Conservation (phyloP, 1,284 basidiomycete genomes). For the Porogramme epimiltina region DNA sequence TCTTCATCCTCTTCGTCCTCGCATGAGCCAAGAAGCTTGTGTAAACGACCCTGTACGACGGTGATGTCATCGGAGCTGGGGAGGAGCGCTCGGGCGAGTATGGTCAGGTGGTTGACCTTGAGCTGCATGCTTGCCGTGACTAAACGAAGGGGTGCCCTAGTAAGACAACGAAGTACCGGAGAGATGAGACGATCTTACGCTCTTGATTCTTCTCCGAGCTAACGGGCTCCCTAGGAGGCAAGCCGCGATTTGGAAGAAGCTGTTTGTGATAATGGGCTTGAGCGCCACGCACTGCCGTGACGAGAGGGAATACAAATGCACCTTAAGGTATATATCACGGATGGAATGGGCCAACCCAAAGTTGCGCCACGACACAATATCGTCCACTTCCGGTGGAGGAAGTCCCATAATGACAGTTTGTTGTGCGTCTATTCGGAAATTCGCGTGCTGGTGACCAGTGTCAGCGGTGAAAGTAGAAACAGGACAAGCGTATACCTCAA, state of each 20-base stretch:
- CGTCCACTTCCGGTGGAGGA: slow-evolving; percentile 42
- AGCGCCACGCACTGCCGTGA: neutral
- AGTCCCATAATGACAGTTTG: slow-evolving; percentile 50
- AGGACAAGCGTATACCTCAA: slow-evolving; percentile 38
- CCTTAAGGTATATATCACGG: slow-evolving; percentile 38
- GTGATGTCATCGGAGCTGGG: slow-evolving; percentile 24
- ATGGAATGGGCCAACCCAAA: slow-evolving; percentile 48
- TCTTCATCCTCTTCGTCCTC: slow-evolving; percentile 4
- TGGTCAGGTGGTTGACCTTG: slow-evolving; percentile 32
- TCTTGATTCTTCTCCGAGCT: neutral
- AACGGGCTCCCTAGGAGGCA: slow-evolving; percentile 11
- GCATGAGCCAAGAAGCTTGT: slow-evolving; percentile 37
- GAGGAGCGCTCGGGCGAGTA: slow-evolving; percentile 41
- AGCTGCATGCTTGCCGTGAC: slow-evolving; percentile 17
- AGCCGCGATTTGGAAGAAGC: slow-evolving; percentile 25
- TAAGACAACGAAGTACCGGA: too few species aligned
- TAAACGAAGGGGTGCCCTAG: neutral
- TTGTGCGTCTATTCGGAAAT: slow-evolving; percentile 44
- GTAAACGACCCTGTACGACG: slow-evolving; percentile 22
- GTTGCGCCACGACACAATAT: slow-evolving; percentile 41
- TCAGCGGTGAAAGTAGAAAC: neutral
- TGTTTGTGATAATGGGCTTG: neutral
- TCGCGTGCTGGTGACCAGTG: slow-evolving; percentile 38
- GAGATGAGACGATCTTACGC: slow-evolving; percentile 3
- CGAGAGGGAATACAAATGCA: slow-evolving; percentile 20